Percentiles rank a stretch among this genome's conserved stretches.
Evolutionary conservation across 1,284 basidiomycete genomes (phyloP).

Genomic region (Caloboletus inedulis): DNA sequence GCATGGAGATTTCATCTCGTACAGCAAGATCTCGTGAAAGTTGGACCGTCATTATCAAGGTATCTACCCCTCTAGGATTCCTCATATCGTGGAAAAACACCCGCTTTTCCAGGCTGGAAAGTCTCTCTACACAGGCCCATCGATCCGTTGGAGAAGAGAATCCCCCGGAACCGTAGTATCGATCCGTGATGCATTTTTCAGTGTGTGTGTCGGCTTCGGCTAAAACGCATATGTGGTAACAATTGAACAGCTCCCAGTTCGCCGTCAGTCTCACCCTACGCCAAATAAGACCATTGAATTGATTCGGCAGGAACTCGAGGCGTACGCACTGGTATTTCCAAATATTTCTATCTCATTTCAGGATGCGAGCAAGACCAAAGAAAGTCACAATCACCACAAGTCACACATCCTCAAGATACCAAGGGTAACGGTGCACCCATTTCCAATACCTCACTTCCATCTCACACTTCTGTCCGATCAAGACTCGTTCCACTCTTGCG

Average conservation of each 20-base stretch:
- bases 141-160: slow-evolving; percentile 69
- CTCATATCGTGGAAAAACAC: slow-evolving; percentile 2
- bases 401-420: slow-evolving; percentile 56
- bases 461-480: slow-evolving; percentile 14
- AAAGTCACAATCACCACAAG: slow-evolving; percentile 34
- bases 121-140: slow-evolving; percentile 66
- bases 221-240: slow-evolving; percentile 12
- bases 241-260: slow-evolving; percentile 64
- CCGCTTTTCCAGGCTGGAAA: slow-evolving; percentile 51
- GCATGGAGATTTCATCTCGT: slow-evolving; percentile 76
- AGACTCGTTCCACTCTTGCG: slow-evolving; percentile 63
- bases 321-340: slow-evolving; percentile 70
- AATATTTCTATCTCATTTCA: slow-evolving; percentile 67
- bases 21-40: slow-evolving; percentile 54
- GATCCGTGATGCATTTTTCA: slow-evolving; percentile 84
- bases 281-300: slow-evolving; percentile 56
- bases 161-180: slow-evolving; percentile 73
- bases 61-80: slow-evolving; percentile 28
- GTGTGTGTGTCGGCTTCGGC: slow-evolving; percentile 45
- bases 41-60: slow-evolving; percentile 76
- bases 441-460: slow-evolving; percentile 9
- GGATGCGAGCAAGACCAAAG: slow-evolving; percentile 43
- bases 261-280: slow-evolving; percentile 64
- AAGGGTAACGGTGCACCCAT: slow-evolving; percentile 46
- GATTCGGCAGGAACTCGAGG: slow-evolving; percentile 69